Evolutionary conservation across 2,329 filamentous ascomycete species (phyloP), one percentile per base, ranked within the genome.

Genomic region (Talaromyces verruculosus): DNA sequence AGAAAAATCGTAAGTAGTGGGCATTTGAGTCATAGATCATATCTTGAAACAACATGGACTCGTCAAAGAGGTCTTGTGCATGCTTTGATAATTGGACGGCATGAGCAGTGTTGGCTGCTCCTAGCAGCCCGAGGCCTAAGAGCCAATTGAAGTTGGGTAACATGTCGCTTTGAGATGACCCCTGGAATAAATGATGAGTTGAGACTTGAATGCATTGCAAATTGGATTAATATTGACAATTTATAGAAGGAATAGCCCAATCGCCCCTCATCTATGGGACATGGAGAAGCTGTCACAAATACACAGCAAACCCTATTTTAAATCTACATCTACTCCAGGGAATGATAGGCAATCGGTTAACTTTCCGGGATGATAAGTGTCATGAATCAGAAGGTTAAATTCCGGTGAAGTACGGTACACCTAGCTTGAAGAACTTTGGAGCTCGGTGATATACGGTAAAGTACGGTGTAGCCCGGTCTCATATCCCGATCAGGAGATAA

Each of bases 21-120:
- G 81, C 81, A 1, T 74, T 73, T 1, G 76, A 63, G 67, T 88
- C 86, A 69, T 87, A 88, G 64, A 81, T 83, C 2, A 73, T 75
- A 69, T 88, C 86, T 78, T 87, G 78, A 78, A 83, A 84, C 4
- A 74, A 67, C 84, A 87, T 87, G 1, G 83, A 83, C 73, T 84
- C 77, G 58, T 81, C 75, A 63, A 85, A 77, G 59, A 84, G 75
- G 8, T 74, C 70, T 49, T 49, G 45, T 13, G 45, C 45, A 49
- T 49, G 19, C 10, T 63, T 37, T 55, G 33, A 35, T 15, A 64
- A 37, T 8, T 64, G 7, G 15, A 59, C 51, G 5, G 62, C 17
- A 28, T 33, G 62, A 17, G 33, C 62, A 43, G 30, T 17, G 37
- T 13, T 49, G 45, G 45, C 43, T 55, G 39, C 51, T 25, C 53